These are phyloP conservation scores for Aspergillus aculeatus DNA, from an alignment of 2,329 filamentous ascomycete genomes.

Conservation along the genomic window DNA sequence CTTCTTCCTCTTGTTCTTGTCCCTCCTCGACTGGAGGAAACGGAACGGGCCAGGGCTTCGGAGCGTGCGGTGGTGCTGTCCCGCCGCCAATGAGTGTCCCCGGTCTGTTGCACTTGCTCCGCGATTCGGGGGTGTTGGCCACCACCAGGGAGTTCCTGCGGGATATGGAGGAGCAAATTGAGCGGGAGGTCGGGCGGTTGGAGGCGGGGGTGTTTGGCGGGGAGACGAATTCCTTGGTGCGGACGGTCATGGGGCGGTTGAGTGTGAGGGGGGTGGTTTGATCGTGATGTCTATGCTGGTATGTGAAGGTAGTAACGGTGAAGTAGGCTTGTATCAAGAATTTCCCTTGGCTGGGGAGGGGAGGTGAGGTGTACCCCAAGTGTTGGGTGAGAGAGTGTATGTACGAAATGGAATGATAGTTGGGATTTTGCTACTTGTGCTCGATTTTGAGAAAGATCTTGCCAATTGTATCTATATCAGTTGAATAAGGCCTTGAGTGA, in stretches of 20 bases:
- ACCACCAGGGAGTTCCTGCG: neutral
- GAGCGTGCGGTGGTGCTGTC: neutral
- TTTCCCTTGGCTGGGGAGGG: no score
- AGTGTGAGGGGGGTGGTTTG: neutral
- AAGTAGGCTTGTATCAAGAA: no score
- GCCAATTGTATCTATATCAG: no score
- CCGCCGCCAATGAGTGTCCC: neutral
- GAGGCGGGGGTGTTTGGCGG: neutral
- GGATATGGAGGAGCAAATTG: constrained; percentile 7
- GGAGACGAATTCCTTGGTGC: neutral
- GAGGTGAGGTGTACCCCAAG: no score
- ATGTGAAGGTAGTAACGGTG: no score
- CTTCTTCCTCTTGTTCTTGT: neutral
- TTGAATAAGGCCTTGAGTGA: no score
- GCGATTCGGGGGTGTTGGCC: neutral
- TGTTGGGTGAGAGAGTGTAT: no score
- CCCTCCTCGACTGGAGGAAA: neutral
- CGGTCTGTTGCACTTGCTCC: neutral
- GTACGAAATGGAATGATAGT: no score
- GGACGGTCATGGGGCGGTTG: neutral
- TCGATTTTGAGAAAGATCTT: no score
- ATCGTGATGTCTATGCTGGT: no score
- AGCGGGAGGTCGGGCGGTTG: neutral
- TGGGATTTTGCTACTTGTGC: no score
- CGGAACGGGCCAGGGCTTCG: neutral